Evolutionary conservation across 2,329 filamentous ascomycete species (phyloP).

Genomic region (Colletotrichum truncatum): DNA sequence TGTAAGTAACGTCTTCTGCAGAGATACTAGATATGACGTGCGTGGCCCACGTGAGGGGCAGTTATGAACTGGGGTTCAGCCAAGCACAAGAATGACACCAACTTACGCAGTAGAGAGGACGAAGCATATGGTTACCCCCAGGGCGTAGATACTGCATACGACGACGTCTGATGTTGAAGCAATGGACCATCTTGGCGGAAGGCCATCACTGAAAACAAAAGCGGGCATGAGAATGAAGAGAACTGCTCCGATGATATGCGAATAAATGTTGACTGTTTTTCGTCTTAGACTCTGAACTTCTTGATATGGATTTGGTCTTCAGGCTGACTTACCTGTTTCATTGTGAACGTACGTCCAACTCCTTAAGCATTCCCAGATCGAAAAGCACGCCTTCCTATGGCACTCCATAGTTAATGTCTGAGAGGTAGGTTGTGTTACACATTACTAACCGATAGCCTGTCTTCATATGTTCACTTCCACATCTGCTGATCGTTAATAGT

Average conservation of each 20-base stretch:
- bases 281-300: too few relatives aligned
- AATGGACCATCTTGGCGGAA: constrained; percentile 45
- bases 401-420: neutral
- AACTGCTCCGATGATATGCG: constrained; percentile 51
- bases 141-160: constrained; percentile 52
- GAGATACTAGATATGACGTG: too few relatives aligned
- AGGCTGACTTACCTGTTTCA: neutral
- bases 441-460: constrained; percentile 12
- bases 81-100: accelerated
- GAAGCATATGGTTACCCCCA: constrained; percentile 56
- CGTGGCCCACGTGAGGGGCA: too few relatives aligned
- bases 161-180: constrained; percentile 48
- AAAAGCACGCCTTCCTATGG: neutral
- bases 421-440: neutral
- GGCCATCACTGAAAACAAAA: constrained; percentile 44
- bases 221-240: constrained; percentile 49
- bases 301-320: neutral
- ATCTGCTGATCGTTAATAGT: neutral
- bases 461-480: constrained; percentile 23
- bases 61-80: too few relatives aligned
- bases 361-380: neutral
- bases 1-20: neutral
- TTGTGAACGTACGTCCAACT: constrained; percentile 25
- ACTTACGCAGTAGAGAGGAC: constrained; percentile 52
- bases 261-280: constrained; percentile 54